Evolutionary conservation across 768 basidiomycete species (phyloP).

Genomic region (Peribolospora baueri): DNA sequence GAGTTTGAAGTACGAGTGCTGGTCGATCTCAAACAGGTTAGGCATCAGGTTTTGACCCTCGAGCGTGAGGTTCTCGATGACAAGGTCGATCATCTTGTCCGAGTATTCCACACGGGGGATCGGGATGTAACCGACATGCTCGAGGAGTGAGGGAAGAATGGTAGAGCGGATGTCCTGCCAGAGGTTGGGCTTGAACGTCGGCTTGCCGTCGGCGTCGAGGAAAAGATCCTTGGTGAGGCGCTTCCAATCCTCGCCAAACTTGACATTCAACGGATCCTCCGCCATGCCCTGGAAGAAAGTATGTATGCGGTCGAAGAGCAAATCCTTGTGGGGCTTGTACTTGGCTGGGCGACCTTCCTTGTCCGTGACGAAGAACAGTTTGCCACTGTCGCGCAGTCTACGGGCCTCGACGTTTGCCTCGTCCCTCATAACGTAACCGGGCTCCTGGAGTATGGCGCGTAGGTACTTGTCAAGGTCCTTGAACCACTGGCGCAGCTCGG

Average conservation of each 20-base stretch:
- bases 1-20: slow-evolving; percentile 36
- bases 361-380: slow-evolving; percentile 41
- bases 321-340: slow-evolving; percentile 57
- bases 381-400: slow-evolving; percentile 42
- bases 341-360: slow-evolving; percentile 19
- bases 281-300: slow-evolving; percentile 66
- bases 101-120: slow-evolving; percentile 88
- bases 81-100: slow-evolving; percentile 60
- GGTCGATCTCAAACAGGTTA: slow-evolving; percentile 20
- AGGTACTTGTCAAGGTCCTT: slow-evolving; percentile 10
- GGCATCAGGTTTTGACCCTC: slow-evolving; percentile 49
- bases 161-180: slow-evolving; percentile 66
- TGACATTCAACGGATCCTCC: slow-evolving; percentile 49
- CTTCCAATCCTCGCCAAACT: slow-evolving; percentile 47
- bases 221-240: slow-evolving; percentile 46
- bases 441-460: slow-evolving; percentile 13
- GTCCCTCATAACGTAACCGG: slow-evolving; percentile 49
- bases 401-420: slow-evolving; percentile 40
- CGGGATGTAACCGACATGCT: slow-evolving; percentile 45
- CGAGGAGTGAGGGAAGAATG: slow-evolving; percentile 53
- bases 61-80: slow-evolving; percentile 77
- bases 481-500: slow-evolving; percentile 28
- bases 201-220: slow-evolving; percentile 50
- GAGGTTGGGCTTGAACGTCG: slow-evolving; percentile 67
- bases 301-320: slow-evolving; percentile 41